Evolutionary conservation across 306 rosid genomes (phyloP).

Genomic region (Morella rubra): DNA sequence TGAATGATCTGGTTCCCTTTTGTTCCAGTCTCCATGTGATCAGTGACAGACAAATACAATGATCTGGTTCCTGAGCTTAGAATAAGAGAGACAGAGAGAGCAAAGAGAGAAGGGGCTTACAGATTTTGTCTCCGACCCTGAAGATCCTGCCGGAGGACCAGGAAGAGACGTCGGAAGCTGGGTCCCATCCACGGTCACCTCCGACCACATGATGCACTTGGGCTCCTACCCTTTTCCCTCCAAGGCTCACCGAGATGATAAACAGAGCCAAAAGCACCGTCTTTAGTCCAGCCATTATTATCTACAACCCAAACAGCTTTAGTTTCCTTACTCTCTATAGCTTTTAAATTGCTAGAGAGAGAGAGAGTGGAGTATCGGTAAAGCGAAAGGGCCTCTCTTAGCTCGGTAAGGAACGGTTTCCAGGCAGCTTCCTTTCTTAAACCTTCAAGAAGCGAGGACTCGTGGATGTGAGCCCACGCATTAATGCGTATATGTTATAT

Average conservation of each 20-base stretch:
- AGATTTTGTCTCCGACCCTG: constrained; percentile 73
- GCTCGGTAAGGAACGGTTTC: constrained; percentile 17
- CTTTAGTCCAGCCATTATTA: constrained; percentile 33
- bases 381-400: not conserved
- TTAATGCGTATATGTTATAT: too few species aligned
- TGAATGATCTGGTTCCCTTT: too few species aligned
- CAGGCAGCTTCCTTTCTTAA: constrained; percentile 29
- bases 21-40: not conserved
- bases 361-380: not conserved
- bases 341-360: not conserved
- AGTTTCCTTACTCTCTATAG: not conserved
- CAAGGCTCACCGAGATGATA: constrained; percentile 17
- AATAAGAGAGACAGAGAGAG: not conserved
- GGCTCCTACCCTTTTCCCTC: constrained; percentile 37
- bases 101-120: constrained; percentile 39
- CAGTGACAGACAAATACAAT: not conserved
- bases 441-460: constrained; percentile 11
- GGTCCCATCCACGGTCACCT: constrained; percentile 89
- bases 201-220: constrained; percentile 76
- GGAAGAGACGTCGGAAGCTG: constrained; percentile 45
- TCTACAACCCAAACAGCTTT: not conserved
- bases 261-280: constrained; percentile 18
- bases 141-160: constrained; percentile 64
- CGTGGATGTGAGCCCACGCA: not conserved
- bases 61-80: not conserved